Base-by-base conservation (phyloP, 1,284 basidiomycete genomes). In the Austroboletus niveus region DNA sequence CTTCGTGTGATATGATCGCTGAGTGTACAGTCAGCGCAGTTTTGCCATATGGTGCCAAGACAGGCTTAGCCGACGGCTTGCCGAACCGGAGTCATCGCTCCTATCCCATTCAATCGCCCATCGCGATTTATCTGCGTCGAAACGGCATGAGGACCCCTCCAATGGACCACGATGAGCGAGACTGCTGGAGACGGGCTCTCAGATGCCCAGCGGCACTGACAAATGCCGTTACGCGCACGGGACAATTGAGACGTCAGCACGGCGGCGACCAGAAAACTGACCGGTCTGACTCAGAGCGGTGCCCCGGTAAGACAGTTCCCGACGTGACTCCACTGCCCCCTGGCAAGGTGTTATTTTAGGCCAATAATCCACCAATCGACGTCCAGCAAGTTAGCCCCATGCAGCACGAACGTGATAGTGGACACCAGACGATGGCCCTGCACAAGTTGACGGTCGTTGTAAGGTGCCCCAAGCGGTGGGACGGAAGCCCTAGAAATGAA, bases 271-370 rank as follows among this genome's bases (percentile, higher is more conserved):
- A 45, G 30, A 14, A 31, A 42, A 14, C 30, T 58, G 5, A 35
- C 61, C 63, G 61, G 45, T 14, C 34, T 62, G 60, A 62, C 53
- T 53, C 53, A 22, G 34, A 42, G 35, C 39, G 17, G 40, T 38
- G 8, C 30, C 12, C 30, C 38, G 38, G 38, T 24, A 20, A 4
- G 38, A 24, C 22, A 5, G n/a, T 15, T 20, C 17, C 38, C 45
- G 40, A 31, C 24, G n/a, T 49, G 36, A 7, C 32, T 32, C 20
- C 40, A 44, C 36, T 41, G 22, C 36, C 39, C 11, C 22, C 24
- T 52, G 34, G 39, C 35, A 39, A 24, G 8, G 41, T 8, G 40
- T 40, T 51, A 32, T 36, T 1, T 11, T 12, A 41, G 10, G 39
- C 8, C 8, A 12, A 6, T 6, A 24, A 41, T 40, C 39, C 39